These are phyloP conservation scores for Pythium dissotocum DNA, from an alignment of 352 stramenopile species.

Conservation along the genomic window DNA sequence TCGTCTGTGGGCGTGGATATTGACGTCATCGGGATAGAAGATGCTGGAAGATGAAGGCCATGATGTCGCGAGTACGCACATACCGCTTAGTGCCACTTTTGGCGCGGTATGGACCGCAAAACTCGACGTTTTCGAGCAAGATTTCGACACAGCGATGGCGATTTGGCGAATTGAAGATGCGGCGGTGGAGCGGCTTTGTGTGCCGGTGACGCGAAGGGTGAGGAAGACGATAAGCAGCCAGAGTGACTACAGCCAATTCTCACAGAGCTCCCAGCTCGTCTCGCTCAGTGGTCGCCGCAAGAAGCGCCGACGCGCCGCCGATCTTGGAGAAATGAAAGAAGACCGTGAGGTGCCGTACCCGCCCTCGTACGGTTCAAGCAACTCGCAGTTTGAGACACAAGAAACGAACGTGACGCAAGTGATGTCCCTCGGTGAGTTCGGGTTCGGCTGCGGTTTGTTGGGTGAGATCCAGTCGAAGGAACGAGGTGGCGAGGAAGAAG, in stretches of 20 bases:
- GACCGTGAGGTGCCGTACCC: neutral
- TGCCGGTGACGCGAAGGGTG: conserved; percentile 23
- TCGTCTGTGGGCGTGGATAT: neutral
- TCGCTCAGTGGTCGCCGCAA: conserved; percentile 3
- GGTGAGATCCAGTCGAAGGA: neutral
- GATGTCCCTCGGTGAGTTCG: neutral
- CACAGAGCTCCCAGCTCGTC: conserved; percentile 8
- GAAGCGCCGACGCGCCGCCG: conserved; percentile 3
- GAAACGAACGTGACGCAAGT: neutral
- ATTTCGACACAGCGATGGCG: conserved; percentile 70
- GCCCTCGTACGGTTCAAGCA: neutral
- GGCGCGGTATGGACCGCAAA: conserved; percentile 11
- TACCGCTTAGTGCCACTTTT: neutral
- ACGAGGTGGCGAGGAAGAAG: neutral
- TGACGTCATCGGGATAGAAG: no score
- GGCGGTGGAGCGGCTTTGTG: conserved; percentile 42
- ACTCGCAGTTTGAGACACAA: neutral
- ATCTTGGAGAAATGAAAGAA: neutral
- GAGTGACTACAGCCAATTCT: conserved; percentile 16
- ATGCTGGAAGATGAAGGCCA: neutral
- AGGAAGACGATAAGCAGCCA: conserved; percentile 20
- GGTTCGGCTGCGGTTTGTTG: neutral
- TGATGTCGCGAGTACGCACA: neutral
- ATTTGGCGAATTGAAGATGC: conserved; percentile 60
- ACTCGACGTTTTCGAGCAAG: conserved; percentile 59